A percentile compares a stretch with the other conserved stretches of the same genome.
These are phyloP conservation scores for Salvia miltiorrhiza DNA, from an alignment of 257 asterid genomes.

Conservation along the genomic window DNA sequence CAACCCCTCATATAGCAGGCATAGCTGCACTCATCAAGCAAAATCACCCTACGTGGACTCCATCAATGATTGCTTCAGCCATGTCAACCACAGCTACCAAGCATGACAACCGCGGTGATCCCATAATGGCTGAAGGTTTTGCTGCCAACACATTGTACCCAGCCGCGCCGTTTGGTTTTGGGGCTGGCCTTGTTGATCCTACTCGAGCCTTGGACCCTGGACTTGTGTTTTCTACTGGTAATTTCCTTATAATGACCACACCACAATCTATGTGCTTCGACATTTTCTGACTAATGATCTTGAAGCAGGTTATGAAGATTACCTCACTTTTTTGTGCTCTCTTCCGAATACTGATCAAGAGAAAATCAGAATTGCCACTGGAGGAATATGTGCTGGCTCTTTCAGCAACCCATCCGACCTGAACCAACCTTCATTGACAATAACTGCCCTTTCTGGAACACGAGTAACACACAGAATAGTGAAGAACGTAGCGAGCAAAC, in stretches of 20 bases:
- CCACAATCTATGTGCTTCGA: background rate
- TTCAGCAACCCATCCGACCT: slow-evolving; percentile 61
- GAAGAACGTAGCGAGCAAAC: slow-evolving; percentile 53
- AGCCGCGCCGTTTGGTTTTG: slow-evolving; percentile 85
- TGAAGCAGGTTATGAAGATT: slow-evolving; percentile 63
- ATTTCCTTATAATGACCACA: background rate
- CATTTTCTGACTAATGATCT: slow-evolving; percentile 1
- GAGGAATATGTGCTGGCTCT: slow-evolving; percentile 56
- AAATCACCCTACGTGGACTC: slow-evolving; percentile 67
- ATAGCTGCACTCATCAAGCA: slow-evolving; percentile 85
- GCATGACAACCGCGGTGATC: slow-evolving; percentile 75
- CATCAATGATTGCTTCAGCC: slow-evolving; percentile 92
- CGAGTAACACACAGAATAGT: slow-evolving; percentile 47
- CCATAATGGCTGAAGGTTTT: slow-evolving; percentile 79
- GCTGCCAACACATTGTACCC: slow-evolving; percentile 39
- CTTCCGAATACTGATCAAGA: slow-evolving; percentile 62
- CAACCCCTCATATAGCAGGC: slow-evolving; percentile 89
- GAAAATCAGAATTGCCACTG: slow-evolving; percentile 54
- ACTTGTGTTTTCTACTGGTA: slow-evolving; percentile 68
- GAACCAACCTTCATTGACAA: slow-evolving; percentile 79
- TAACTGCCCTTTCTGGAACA: slow-evolving; percentile 63
- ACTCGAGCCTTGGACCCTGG: slow-evolving; percentile 69
- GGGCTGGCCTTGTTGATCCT: slow-evolving; percentile 84
- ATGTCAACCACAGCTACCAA: slow-evolving; percentile 81
- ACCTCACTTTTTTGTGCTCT: slow-evolving; percentile 72